Conservation (phyloP, 768 basidiomycete genomes). For the Pisolithus microcarpus region DNA sequence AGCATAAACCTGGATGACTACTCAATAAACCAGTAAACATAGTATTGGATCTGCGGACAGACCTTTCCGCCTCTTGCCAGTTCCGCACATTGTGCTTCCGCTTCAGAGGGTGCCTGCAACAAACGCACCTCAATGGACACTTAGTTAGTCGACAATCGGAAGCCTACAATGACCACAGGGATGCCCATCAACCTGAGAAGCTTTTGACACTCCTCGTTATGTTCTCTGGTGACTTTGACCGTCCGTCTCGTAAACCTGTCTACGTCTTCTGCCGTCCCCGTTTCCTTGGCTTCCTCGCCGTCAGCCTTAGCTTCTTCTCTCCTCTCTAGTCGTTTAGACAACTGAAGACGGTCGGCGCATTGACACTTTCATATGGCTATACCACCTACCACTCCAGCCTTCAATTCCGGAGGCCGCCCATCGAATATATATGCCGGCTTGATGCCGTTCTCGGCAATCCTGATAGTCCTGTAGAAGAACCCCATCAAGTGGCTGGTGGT, state of each 20-base stretch:
- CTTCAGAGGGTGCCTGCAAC: conserved; percentile 89
- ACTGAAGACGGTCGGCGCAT: conserved; percentile 37
- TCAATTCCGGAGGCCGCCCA: conserved; percentile 95
- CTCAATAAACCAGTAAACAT: not conserved
- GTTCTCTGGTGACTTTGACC: conserved; percentile 91
- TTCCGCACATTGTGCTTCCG: conserved; percentile 98
- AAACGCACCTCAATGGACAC: not conserved
- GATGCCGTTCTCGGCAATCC: conserved; percentile 98
- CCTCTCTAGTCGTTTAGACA: conserved; percentile 91
- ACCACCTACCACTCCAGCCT: conserved; percentile 85
- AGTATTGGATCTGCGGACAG: not conserved
- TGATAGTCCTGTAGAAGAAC: conserved; percentile 94
- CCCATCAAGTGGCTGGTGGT: conserved; percentile 99
- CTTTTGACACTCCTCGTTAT: conserved; percentile 90
- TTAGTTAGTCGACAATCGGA: not conserved
- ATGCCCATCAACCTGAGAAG: conserved; percentile 94
- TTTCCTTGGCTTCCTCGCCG: conserved; percentile 94
- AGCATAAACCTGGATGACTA: conserved; percentile 68
- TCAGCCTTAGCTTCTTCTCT: conserved; percentile 92
- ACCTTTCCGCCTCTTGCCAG: conserved; percentile 95
- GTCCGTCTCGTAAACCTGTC: conserved; percentile 85
- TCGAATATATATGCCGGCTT: conserved; percentile 98
- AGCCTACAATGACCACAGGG: conserved; percentile 80
- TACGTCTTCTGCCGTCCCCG: conserved; percentile 87
- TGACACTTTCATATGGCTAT: not conserved